These are phyloP conservation scores for Clarkia xantiana DNA, from an alignment of 345 rosid genomes.

Conservation along the genomic window DNA sequence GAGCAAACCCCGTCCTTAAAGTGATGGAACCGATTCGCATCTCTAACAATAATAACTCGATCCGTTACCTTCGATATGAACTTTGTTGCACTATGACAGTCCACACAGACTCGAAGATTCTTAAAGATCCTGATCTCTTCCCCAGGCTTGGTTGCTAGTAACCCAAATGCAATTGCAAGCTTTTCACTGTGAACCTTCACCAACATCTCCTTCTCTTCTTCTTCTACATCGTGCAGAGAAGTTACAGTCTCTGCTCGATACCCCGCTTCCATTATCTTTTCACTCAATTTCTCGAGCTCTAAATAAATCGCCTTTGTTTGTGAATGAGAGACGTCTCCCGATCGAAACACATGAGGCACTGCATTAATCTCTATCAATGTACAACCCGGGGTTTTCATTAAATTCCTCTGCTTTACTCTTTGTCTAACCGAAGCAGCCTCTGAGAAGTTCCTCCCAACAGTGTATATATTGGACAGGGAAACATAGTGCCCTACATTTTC, in stretches of 20 bases:
- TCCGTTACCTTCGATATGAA: conserved; percentile 55
- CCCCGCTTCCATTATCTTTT: conserved; percentile 67
- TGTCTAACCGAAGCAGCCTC: conserved; percentile 59
- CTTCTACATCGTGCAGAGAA: conserved; percentile 73
- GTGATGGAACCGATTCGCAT: conserved; percentile 75
- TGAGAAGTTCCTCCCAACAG: conserved; percentile 45
- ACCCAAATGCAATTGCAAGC: conserved; percentile 73
- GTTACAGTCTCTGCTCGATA: conserved; percentile 43
- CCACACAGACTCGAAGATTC: conserved; percentile 69
- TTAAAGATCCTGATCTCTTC: conserved; percentile 57
- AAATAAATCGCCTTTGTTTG: conserved; percentile 39
- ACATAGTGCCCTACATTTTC: conserved; percentile 57
- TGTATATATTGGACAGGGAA: conserved; percentile 55
- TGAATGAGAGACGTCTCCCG: conserved; percentile 67
- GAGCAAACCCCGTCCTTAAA: conserved; percentile 65
- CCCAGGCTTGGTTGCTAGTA: conserved; percentile 50
- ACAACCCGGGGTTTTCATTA: conserved; percentile 66
- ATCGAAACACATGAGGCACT: conserved; percentile 47
- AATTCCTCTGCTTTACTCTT: conserved; percentile 42
- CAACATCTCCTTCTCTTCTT: conserved; percentile 68
- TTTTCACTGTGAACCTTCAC: conserved; percentile 72
- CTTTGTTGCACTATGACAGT: conserved; percentile 64
- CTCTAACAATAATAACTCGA: conserved; percentile 64
- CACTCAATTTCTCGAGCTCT: conserved; percentile 43
- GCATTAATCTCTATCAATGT: conserved; percentile 59